Base-by-base conservation (phyloP, 805 yeast species). In the Ogataea neopini region DNA sequence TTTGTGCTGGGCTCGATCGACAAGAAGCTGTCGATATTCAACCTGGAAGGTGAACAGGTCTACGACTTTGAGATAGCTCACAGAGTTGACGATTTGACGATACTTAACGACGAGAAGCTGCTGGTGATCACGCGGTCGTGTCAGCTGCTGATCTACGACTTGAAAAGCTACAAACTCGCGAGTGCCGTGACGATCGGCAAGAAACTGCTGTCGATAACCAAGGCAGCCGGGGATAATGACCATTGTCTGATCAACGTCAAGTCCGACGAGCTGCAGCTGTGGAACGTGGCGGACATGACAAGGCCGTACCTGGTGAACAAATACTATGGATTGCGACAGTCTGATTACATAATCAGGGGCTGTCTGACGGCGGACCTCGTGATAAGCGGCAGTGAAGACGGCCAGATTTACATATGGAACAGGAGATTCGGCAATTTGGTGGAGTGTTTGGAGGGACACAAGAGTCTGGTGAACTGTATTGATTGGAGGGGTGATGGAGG, bases 381-480 rank as follows among this genome's bases (percentile, higher is more conserved):
- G 0, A 68, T 84, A n/a, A 80, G 89, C 54, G 96, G 97, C 0
- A 81, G 91, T 38, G 95, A 87, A 60, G 95, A 90, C 63, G 89
- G 89, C 0, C 72, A 76, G 44, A 74, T 88, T 3, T 88, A 83
- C 61, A 71, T 90, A 2, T 89, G 96, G 96, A 86, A 86, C 59
- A 73, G 84, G 17, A 74, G 75, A 40, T 82, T 82, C 20, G 90
- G 94, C 5, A 82, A 83, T 48, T 71, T 88, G 19, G 68, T 90
- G 3, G 75, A 77, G 3, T 70, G 80, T 11, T 67, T 86, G 17
- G 72, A 77, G 35, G 92, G 83, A 1, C 96, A 88, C 62, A 63
- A 64, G 9, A 80, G 80, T 0, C 69, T 81, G 49, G 86, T 92
- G 53, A 90, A 88, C 61, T 80, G 87, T 39, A 94, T 89, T 2